Conservation (phyloP, 176 grass and related monocot genomes). For the Paspalum notatum region DNA sequence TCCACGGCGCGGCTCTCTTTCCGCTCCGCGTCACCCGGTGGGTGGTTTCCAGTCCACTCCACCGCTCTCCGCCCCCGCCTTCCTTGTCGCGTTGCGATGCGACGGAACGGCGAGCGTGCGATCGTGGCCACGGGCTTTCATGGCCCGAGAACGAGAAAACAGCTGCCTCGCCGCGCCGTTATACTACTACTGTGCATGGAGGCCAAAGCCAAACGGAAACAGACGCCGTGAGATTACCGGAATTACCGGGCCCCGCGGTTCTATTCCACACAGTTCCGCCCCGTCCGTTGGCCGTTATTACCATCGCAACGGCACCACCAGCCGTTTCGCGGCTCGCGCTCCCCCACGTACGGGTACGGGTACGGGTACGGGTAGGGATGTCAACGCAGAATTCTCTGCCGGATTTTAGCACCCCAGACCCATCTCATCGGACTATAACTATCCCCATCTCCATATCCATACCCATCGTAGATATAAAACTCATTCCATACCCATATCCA, state of each 20-base stretch:
- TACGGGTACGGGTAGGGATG: no score
- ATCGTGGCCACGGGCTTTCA: not conserved
- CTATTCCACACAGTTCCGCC: not conserved
- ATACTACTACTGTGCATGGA: no score
- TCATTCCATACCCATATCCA: no score
- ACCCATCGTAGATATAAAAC: no score
- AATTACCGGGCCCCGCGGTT: not conserved
- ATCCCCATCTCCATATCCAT: no score
- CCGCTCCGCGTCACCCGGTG: not conserved
- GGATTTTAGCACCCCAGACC: no score
- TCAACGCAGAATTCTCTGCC: no score
- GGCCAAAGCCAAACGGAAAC: not conserved
- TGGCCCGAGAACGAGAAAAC: not conserved
- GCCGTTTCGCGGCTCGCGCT: conserved; percentile 37
- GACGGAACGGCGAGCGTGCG: not conserved
- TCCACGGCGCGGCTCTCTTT: not conserved
- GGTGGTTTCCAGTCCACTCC: conserved; percentile 20
- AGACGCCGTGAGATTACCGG: not conserved
- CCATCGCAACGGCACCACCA: conserved; percentile 13
- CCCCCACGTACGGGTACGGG: conserved; percentile 37
- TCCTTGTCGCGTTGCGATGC: not conserved
- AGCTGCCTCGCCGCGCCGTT: not conserved
- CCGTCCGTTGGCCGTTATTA: conserved; percentile 35
- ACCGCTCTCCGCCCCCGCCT: no score
- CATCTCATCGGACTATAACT: no score